Evolutionary conservation across 345 rosid genomes (phyloP), one percentile per base, ranked within the genome.

Genomic region (Lagerstroemia speciosa): DNA sequence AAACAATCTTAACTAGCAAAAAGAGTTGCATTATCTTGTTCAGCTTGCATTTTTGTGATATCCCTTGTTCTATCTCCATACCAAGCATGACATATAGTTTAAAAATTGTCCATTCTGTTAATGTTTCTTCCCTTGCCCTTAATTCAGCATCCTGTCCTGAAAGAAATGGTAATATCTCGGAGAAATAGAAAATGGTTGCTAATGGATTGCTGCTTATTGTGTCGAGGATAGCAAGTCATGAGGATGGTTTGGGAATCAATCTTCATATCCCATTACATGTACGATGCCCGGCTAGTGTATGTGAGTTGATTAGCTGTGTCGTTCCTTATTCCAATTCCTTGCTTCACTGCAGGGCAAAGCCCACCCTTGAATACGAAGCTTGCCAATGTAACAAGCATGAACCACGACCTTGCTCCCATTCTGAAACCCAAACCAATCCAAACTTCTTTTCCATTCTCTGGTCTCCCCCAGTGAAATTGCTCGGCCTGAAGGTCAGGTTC

Each of bases 251-350:
- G 55, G 86, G 82, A 75, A 74, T 91, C 72, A 73, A 71, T 36
- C 20, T 86, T 63, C 73, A 77, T 67, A 84, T 94, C 69, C 96
- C 99, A 24, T 72, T 94, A 73, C 97, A 91, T 76, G 93, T 92
- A 32, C 86, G 95, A 2, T 91, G 89, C 80, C 90, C 82, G 65
- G 97, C 89, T 68, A 78, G 83, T 77, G n/a, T n/a, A 32, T 64
- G 38, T 37, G 9, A 3, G 29, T n/a, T n/a, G 29, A 29, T 27
- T 58, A 34, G 61, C 62, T 9, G 65, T 63, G 27, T 73, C 68
- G 9, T 73, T 73, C 72, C 76, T 73, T 22, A 68, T 27, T 29
- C 72, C 76, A 8, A 68, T 63, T 19, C 65, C 52, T 58, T 66
- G 52, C 62, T 63, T 32, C 76, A 72, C 63, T 73, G 76, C 12